Conservation (phyloP, 1,284 basidiomycete genomes). For the Cryptococcus floricola region DNA sequence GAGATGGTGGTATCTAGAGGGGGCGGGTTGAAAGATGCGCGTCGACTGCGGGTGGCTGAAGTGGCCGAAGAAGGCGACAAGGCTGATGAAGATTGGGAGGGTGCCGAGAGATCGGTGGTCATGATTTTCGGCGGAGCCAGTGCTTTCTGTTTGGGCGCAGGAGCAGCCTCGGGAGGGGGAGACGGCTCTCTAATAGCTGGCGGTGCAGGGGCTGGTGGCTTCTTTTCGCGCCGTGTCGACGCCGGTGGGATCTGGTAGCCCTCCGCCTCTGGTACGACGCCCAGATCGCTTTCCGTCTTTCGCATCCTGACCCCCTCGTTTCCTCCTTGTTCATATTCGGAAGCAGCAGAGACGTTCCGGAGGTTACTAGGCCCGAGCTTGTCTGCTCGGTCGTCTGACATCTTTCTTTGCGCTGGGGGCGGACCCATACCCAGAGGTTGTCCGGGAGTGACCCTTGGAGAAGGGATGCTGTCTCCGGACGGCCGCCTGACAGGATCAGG, state of each 20-base stretch:
- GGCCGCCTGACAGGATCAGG: constrained; percentile 16
- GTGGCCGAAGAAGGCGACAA: not conserved
- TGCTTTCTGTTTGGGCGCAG: not conserved
- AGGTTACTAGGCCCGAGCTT: constrained; percentile 10
- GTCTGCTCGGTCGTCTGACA: constrained; percentile 19
- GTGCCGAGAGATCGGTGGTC: constrained; percentile 29
- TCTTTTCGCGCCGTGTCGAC: constrained; percentile 2
- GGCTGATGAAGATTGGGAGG: not conserved
- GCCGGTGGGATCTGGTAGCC: not conserved
- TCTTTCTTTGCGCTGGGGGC: constrained; percentile 8
- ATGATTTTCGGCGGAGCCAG: constrained; percentile 28
- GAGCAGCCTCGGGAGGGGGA: not conserved
- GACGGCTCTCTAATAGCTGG: not conserved
- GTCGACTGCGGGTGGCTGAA: constrained; percentile 12
- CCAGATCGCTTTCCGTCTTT: constrained; percentile 12
- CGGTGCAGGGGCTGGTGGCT: not conserved
- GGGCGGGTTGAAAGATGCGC: constrained; percentile 47
- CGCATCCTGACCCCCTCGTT: not conserved
- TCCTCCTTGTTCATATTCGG: constrained; percentile 12
- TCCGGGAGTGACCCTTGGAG: constrained; percentile 9
- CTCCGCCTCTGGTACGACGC: constrained; percentile 9
- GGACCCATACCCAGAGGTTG: constrained; percentile 7
- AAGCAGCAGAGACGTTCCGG: constrained; percentile 17
- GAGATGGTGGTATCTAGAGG: constrained; percentile 47
- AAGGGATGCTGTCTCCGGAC: constrained; percentile 4